Conservation (phyloP, 768 basidiomycete species). For the Phanerochaete carnosa region DNA sequence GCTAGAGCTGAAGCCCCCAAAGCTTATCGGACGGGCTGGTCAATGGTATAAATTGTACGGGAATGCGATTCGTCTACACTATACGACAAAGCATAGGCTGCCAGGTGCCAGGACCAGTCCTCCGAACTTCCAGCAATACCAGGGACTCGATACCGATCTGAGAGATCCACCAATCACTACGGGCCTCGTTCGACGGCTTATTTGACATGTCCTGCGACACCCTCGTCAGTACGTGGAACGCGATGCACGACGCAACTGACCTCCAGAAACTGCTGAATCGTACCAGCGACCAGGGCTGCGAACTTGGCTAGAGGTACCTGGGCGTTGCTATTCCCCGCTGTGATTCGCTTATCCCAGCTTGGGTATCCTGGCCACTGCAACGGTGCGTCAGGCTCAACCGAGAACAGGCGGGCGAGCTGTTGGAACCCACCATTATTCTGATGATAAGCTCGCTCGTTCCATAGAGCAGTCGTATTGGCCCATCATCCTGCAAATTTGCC, state of each 20-base stretch:
- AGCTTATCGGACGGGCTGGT: no score
- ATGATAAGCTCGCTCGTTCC: neutral
- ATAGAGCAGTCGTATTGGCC: neutral
- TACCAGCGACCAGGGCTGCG: neutral
- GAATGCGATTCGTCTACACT: no score
- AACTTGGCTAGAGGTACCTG: neutral
- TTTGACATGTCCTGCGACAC: neutral
- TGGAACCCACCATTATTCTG: neutral
- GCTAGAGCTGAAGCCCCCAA: no score
- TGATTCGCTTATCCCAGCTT: neutral
- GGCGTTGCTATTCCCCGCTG: neutral
- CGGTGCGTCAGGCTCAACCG: neutral
- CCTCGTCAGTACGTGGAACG: neutral
- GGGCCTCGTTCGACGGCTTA: neutral
- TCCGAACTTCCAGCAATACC: neutral
- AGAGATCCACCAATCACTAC: neutral
- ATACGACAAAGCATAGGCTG: conserved; percentile 6
- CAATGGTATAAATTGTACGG: no score
- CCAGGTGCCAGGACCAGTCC: neutral
- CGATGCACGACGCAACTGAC: neutral
- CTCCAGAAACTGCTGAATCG: neutral
- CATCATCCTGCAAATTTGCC: neutral
- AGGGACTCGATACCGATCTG: neutral
- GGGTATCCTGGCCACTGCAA: conserved; percentile 5
- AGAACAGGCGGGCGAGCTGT: no score